These are phyloP conservation scores for Rhizoclosmatium sp. DNA, from an alignment of 192 early-diverging fungal genomes.

Conservation along the genomic window DNA sequence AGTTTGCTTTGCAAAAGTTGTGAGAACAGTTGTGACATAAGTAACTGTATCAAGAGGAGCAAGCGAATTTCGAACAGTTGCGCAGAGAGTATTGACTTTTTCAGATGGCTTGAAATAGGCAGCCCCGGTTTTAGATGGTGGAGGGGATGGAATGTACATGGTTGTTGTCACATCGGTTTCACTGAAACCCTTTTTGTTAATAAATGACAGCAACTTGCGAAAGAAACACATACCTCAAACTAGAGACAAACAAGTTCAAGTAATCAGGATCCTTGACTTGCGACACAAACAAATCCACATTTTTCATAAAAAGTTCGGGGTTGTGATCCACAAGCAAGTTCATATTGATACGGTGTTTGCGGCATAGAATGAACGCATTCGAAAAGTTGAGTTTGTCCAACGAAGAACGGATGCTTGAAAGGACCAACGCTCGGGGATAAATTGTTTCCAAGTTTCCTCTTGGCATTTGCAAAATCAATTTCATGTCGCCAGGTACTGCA, in stretches of 20 bases:
- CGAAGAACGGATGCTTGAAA: conserved; percentile 55
- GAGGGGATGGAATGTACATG: conserved; percentile 66
- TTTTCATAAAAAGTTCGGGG: conserved; percentile 70
- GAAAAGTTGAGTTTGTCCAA: conserved; percentile 27
- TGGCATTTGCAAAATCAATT: conserved; percentile 91
- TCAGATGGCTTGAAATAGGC: background rate
- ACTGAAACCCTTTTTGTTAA: conserved; percentile 1
- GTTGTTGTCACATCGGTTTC: conserved; percentile 76
- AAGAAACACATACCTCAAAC: conserved; percentile 55
- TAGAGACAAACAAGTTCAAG: conserved; percentile 89
- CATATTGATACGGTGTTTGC: conserved; percentile 95
- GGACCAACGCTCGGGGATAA: conserved; percentile 86
- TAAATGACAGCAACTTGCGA: background rate
- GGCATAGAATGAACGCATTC: conserved; percentile 81
- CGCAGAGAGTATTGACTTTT: conserved; percentile 84
- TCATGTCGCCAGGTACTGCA: conserved; percentile 72
- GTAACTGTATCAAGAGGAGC: conserved; percentile 49
- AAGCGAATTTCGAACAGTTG: conserved; percentile 69
- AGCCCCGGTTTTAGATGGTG: background rate
- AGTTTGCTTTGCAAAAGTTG: conserved; percentile 79
- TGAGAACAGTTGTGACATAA: conserved; percentile 84
- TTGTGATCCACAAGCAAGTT: conserved; percentile 89
- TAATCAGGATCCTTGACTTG: conserved; percentile 84
- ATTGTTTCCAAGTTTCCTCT: conserved; percentile 97
- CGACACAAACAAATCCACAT: conserved; percentile 74